phyloP scores from a whole-genome alignment of 2,329 filamentous ascomycete species.

The Apiospora malaysiana region DNA sequence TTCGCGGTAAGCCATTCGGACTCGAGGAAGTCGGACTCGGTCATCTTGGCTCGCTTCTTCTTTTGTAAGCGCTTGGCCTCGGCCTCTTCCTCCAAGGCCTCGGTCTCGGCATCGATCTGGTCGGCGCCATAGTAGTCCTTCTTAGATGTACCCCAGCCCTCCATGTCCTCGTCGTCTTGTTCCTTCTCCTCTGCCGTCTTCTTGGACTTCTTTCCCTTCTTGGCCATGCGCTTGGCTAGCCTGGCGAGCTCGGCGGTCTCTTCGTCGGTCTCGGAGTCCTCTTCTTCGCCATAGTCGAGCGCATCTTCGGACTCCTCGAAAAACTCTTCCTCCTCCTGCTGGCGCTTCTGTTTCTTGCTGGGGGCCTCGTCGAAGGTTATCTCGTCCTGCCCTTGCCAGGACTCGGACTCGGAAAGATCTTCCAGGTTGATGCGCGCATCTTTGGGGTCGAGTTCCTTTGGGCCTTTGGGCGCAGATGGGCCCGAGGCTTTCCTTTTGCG shows the following conservation, averaged over 20 bases:
- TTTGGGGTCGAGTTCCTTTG: constrained; percentile 59
- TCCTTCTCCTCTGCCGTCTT: constrained; percentile 51
- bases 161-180: constrained; percentile 61
- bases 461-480: constrained; percentile 51
- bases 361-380: constrained; percentile 85
- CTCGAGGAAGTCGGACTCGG: constrained; percentile 89
- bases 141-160: constrained; percentile 86
- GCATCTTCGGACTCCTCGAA: constrained; percentile 68
- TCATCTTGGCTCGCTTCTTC: constrained; percentile 89
- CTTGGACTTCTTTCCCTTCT: constrained; percentile 30
- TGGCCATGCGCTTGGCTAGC: constrained; percentile 33
- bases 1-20: constrained; percentile 77
- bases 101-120: constrained; percentile 49
- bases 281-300: constrained; percentile 54
- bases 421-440: constrained; percentile 71
- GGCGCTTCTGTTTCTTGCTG: constrained; percentile 76
- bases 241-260: constrained; percentile 57
- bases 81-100: constrained; percentile 86
- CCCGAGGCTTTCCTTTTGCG: constrained; percentile 74
- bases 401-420: constrained; percentile 91
- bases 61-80: constrained; percentile 89
- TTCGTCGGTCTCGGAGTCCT: constrained; percentile 42
- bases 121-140: constrained; percentile 95
- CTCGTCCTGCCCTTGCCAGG: constrained; percentile 85
- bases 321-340: constrained; percentile 68